These are phyloP conservation scores for Neolentinus lepideus DNA, from an alignment of 1,284 basidiomycete species.

Conservation along the genomic window DNA sequence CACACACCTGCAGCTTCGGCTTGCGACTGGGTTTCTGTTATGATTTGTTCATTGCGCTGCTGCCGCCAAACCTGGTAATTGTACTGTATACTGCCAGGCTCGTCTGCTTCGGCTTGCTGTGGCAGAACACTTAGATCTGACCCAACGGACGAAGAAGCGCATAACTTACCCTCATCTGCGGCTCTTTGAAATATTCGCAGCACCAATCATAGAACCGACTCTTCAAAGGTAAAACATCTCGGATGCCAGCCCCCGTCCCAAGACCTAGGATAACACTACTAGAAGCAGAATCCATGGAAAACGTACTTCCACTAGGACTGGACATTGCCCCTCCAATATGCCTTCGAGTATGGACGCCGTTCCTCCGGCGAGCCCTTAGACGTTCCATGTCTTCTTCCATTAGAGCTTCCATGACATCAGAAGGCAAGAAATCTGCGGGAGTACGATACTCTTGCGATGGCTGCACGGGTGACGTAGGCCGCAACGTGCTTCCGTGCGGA, in stretches of 20 bases:
- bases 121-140: conserved; percentile 7
- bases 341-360: conserved; percentile 27
- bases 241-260: conserved; percentile 64
- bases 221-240: conserved; percentile 80
- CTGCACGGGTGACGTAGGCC: conserved; percentile 17
- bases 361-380: conserved; percentile 59
- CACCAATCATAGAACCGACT: conserved; percentile 96
- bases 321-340: conserved; percentile 30
- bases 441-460: conserved; percentile 12
- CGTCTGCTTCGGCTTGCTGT: conserved; percentile 90
- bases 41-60: conserved; percentile 81
- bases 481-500: conserved; percentile 20
- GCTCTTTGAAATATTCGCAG: conserved; percentile 95
- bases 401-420: conserved; percentile 78
- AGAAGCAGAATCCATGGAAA: conserved; percentile 58
- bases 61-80: conserved; percentile 97
- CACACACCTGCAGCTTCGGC: conserved; percentile 64
- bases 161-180: conserved; percentile 86
- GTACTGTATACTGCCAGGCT: conserved; percentile 90
- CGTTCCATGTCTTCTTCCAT: conserved; percentile 91
- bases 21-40: conserved; percentile 66
- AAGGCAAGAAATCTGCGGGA: conserved; percentile 50
- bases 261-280: conserved; percentile 65
- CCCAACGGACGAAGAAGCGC: conserved; percentile 4
- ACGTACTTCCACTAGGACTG: conserved; percentile 68